phyloP scores from a whole-genome alignment of 139 green algal genomes.

The Diplosphaera chodatii region DNA sequence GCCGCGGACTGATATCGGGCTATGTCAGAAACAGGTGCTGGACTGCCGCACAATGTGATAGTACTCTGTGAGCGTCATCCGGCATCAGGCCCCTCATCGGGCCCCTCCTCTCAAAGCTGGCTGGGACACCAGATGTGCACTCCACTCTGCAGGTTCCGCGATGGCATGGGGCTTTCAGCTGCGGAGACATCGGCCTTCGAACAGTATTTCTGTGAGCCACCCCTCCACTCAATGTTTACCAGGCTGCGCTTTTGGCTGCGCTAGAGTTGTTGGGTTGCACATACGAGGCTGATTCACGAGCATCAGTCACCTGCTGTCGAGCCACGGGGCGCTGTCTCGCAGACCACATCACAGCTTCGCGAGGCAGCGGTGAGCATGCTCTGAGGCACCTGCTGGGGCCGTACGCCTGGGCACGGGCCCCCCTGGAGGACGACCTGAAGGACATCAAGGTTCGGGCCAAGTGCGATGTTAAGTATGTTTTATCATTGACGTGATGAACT shows the following conservation, averaged over 20 bases:
- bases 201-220: constrained; percentile 58
- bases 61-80: too few relatives aligned
- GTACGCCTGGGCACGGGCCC: constrained; percentile 64
- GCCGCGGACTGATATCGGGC: constrained; percentile 34
- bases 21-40: constrained; percentile 36
- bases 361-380: constrained; percentile 68
- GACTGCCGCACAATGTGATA: constrained; percentile 30
- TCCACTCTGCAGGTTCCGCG: constrained; percentile 21
- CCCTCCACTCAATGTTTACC: background rate
- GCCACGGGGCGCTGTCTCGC: background rate
- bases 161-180: constrained; percentile 34
- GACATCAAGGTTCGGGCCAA: constrained; percentile 57
- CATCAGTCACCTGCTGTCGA: too few relatives aligned
- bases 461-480: too few relatives aligned
- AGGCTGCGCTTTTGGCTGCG: too few relatives aligned
- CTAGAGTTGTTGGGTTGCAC: too few relatives aligned
- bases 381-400: constrained; percentile 72
- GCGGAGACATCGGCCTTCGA: constrained; percentile 42
- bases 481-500: too few relatives aligned
- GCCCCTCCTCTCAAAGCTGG: too few relatives aligned
- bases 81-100: too few relatives aligned
- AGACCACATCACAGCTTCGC: constrained; percentile 49
- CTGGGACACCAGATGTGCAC: constrained; percentile 7
- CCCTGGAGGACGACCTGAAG: constrained; percentile 57
- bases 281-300: too few relatives aligned